Evolutionary conservation across 2,329 filamentous ascomycete species (phyloP), one percentile per base, ranked within the genome.

Genomic region (Aspergillus intermedius): DNA sequence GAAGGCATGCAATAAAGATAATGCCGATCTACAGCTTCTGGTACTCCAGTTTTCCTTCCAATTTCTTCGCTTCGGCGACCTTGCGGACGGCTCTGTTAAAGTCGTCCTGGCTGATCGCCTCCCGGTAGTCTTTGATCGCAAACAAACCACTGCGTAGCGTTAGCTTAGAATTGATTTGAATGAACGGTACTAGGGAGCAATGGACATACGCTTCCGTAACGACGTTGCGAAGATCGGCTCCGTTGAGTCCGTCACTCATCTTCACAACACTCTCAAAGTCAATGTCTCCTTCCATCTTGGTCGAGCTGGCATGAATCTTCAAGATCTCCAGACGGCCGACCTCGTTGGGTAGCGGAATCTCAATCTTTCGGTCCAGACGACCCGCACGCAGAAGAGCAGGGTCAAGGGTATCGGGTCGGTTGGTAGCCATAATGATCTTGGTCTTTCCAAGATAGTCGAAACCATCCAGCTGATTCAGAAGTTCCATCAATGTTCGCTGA

Each of bases 341-440:
- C 77, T 98, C 93, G 65, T 98, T 98, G 35, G 93, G 93, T 49
- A 98, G 77, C 9, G 91, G 87, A 62, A 98, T 97, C 72, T 98
- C 94, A 61, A 98, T 93, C 80, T 98, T 98, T 59, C 93, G 82
- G 72, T 98, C 94, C 60, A 98, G 78, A 69, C 93, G 87, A 61
- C 91, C 91, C 40, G 91, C 91, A 74, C 91, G 85, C 48, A 98
- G 79, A 61, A 98, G 77, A 1, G 91, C 91, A 30, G 91, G 91
- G 66, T 98, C 91, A 44, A 98, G 82, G 1, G 91, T 97, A 70
- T 97, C 91, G 12, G 91, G 93, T 73, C 93, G 81, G 78, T 98
- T 98, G 51, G 93, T 97, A 81, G 62, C 93, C 94, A 98, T 98
- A 76, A 98, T 98, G 69, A 98, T 98, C 78, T 98, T 98, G 48